Conservation (phyloP, 371 early-diverging fungal genomes). For the Zopfochytrium polystomum region DNA sequence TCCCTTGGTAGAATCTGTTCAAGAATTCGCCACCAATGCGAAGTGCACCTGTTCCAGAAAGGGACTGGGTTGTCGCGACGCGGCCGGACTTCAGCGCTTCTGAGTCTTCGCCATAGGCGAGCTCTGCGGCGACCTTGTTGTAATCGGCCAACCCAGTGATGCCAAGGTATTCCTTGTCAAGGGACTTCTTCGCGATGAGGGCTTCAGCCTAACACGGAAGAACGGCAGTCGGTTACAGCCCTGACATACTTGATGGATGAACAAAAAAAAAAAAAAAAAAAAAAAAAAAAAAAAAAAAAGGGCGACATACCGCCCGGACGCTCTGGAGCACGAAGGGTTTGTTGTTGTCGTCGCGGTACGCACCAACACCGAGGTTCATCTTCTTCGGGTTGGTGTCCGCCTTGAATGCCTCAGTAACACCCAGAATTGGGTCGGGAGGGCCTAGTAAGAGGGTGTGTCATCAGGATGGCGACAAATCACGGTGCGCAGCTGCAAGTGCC, state of each 20-base stretch:
- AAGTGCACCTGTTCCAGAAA: conserved; percentile 97
- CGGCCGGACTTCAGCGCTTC: conserved; percentile 67
- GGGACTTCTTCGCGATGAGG: conserved; percentile 57
- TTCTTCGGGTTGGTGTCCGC: conserved; percentile 82
- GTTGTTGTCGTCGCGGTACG: conserved; percentile 88
- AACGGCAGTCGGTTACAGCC: not conserved
- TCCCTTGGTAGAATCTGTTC: conserved; percentile 71
- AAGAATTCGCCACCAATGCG: conserved; percentile 93
- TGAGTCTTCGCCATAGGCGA: conserved; percentile 85
- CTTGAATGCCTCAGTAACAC: conserved; percentile 94
- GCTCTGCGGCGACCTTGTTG: conserved; percentile 74
- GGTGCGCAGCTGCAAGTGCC: not conserved
- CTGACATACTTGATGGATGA: too few species aligned
- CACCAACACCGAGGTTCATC: conserved; percentile 98
- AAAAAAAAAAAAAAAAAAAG: not conserved
- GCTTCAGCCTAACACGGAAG: conserved; percentile 76
- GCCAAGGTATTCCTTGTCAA: conserved; percentile 96
- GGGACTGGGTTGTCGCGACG: conserved; percentile 87
- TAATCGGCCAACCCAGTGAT: conserved; percentile 89
- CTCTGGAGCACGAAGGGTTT: conserved; percentile 88
- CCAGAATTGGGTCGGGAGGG: conserved; percentile 94
- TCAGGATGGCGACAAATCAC: not conserved
- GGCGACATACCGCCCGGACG: conserved; percentile 78
- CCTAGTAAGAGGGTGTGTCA: conserved; percentile 39
- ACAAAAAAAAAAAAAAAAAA: too few species aligned